Base-by-base conservation (phyloP, 2,329 filamentous ascomycete species). In the Beauveria pseudobassiana region DNA sequence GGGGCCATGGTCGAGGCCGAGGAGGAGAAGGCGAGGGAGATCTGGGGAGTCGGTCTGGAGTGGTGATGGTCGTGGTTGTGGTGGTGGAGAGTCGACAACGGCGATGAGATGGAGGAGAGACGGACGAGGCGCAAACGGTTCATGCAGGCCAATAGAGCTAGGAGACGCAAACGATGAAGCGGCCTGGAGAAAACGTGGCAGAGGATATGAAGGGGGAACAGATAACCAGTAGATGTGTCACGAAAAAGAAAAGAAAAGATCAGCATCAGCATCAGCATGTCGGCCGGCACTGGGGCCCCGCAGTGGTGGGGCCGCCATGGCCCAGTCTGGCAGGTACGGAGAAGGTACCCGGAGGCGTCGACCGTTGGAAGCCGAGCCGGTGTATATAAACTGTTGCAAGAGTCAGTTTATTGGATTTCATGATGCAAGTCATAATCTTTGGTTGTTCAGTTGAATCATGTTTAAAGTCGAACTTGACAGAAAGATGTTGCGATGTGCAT, bases 1-100 rank as follows among this genome's bases (percentile, higher is more conserved):
- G 81, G 78, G 54, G 80, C 77, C 82, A 85, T 85, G 69, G 63
- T 75, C 70, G 65, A 66, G 63, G 69, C 55, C 1, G 73, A 69
- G 48, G 72, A 71, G 58, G 69, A 71, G 65, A 74, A 70, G 59
- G 59, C n/a, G 14, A 49, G 16, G 43, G 20, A 20, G 34, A 50
- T 59, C 10, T 48, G 54, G 42, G 30, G 34, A 42, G 56, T 43
- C 56, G 34, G 45, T 28, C 56, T 42, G 56, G 20, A 24, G 46
- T 42, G n/a, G 28, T 53, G 38, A 22, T 10, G 26, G 43, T 28
- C 24, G 34, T 9, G 42, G n/a, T 6, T 5, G 18, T 10, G n/a
- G 46, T 14, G 40, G 34, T 9, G 49, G 26, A 49, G 38, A 4
- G 57, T 52, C 26, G 48, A 46, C 22, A 53, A n/a, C 8, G 28